Percentiles rank a stretch among this genome's conserved stretches.
Conservation (phyloP, 108 stramenopile species). For the Pseudonitzschia pungens region DNA sequence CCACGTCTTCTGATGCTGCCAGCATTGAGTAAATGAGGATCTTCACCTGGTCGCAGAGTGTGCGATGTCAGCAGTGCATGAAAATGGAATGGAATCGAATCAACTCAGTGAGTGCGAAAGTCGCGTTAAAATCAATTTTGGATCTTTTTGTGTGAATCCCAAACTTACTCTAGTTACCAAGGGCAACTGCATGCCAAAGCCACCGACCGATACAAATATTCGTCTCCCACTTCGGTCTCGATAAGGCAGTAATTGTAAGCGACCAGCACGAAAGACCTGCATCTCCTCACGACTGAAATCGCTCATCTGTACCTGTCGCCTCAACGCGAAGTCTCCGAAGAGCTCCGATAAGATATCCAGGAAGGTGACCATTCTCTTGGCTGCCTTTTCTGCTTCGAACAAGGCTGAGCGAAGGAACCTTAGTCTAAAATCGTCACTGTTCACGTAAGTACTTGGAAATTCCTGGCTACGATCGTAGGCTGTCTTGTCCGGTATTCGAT, state of each 20-base stretch:
- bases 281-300: slow-evolving; percentile 33
- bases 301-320: slow-evolving; percentile 23
- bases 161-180: slow-evolving; percentile 15
- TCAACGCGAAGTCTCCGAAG: slow-evolving; percentile 30
- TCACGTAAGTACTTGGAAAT: slow-evolving; percentile 25
- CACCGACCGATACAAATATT: slow-evolving; percentile 13
- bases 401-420: slow-evolving; percentile 39
- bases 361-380: slow-evolving; percentile 19
- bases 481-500: not conserved
- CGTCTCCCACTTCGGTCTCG: slow-evolving; percentile 27
- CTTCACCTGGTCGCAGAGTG: not conserved
- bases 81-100: not conserved
- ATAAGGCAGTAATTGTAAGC: slow-evolving; percentile 1
- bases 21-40: not conserved
- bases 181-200: not conserved
- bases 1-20: slow-evolving; percentile 12
- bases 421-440: slow-evolving; percentile 27
- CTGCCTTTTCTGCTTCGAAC: slow-evolving; percentile 34
- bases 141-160: too few species aligned
- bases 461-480: not conserved
- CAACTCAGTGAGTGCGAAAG: not conserved
- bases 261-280: slow-evolving; percentile 1
- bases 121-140: not conserved
- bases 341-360: slow-evolving; percentile 36
- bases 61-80: not conserved